Conservation (phyloP, 139 green algal species). For the Haematococcus lacustris region DNA sequence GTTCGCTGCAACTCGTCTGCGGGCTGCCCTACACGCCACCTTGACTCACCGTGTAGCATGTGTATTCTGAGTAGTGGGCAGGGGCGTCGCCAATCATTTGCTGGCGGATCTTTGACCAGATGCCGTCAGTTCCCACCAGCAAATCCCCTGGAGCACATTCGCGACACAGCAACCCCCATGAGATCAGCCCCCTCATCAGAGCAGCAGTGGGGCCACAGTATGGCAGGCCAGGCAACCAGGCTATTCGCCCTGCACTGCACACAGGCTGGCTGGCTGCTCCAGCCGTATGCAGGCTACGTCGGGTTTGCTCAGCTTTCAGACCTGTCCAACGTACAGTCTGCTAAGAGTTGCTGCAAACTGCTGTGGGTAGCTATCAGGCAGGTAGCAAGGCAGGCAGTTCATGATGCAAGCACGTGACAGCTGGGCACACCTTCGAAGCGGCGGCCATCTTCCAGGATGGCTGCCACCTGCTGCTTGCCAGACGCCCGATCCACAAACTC, state of each 20-base stretch:
- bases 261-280: too few species aligned
- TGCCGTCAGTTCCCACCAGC: conserved; percentile 92
- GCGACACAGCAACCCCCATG: not conserved
- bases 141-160: conserved; percentile 69
- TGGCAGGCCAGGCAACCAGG: too few species aligned
- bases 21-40: too few species aligned
- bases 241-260: too few species aligned
- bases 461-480: conserved; percentile 35
- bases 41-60: conserved; percentile 77
- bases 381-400: too few species aligned
- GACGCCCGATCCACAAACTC: conserved; percentile 27
- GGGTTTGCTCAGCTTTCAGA: too few species aligned
- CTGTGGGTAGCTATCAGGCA: too few species aligned
- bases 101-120: conserved; percentile 76
- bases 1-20: too few species aligned
- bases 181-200: conserved; percentile 6
- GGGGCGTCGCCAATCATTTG: conserved; percentile 58
- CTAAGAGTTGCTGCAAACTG: too few species aligned
- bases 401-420: too few species aligned
- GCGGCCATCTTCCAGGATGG: conserved; percentile 63
- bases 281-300: too few species aligned
- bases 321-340: too few species aligned
- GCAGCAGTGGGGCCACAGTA: not conserved
- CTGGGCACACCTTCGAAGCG: conserved; percentile 5
- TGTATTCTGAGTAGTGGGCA: conserved; percentile 80